Evolutionary conservation across 2,329 filamentous ascomycete species (phyloP).

Genomic region (Cordyceps cateniannulata): DNA sequence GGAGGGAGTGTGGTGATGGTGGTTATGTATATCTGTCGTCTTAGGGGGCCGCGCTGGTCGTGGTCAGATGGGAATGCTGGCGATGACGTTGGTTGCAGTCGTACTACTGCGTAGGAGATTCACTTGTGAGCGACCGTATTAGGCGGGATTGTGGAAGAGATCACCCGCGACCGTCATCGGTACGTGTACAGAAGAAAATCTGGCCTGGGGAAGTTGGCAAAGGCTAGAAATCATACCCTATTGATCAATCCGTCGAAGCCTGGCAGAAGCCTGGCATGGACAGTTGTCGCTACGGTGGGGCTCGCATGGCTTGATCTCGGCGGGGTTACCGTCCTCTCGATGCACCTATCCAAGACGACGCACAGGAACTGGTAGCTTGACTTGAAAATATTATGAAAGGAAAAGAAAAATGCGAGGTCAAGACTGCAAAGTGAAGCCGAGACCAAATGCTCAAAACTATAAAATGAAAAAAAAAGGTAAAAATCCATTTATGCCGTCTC

Average conservation of each 20-base stretch:
- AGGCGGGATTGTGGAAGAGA: neutral
- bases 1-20: too few relatives aligned
- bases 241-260: neutral
- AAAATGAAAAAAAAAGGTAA: neutral
- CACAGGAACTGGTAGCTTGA: neutral
- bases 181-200: neutral
- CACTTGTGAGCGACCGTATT: neutral
- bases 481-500: slow-evolving; percentile 1
- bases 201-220: neutral
- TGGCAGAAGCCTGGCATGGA: neutral
- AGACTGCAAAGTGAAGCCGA: neutral
- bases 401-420: neutral
- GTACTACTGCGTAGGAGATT: neutral
- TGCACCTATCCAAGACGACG: neutral
- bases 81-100: neutral
- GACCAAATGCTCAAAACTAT: slow-evolving; percentile 9
- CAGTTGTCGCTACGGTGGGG: slow-evolving; percentile 8
- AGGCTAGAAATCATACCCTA: neutral
- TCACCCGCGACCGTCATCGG: neutral
- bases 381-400: neutral
- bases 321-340: neutral
- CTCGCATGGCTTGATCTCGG: slow-evolving; percentile 1
- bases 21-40: slow-evolving; percentile 4
- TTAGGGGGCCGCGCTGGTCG: neutral
- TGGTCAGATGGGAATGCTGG: neutral